Percentiles rank a stretch among this genome's conserved stretches.
Evolutionary conservation across 371 early-diverging fungal species (phyloP).

Genomic region (Dinochytrium kinnereticum): DNA sequence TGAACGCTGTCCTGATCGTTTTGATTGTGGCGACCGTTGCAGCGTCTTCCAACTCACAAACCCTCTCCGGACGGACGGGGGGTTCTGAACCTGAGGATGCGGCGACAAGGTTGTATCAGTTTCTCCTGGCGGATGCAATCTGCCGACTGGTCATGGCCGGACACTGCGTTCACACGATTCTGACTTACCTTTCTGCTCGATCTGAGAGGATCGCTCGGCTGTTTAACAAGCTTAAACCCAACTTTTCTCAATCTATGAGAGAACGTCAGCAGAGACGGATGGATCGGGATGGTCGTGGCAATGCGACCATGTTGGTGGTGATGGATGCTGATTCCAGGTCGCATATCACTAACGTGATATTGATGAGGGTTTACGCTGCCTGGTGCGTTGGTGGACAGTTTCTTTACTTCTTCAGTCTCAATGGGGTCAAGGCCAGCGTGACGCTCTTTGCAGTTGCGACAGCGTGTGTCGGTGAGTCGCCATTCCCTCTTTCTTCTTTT

Average conservation of each 20-base stretch:
- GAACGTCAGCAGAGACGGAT: no score
- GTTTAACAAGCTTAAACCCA: not conserved
- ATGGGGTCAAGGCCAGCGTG: not conserved
- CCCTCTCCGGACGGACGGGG: not conserved
- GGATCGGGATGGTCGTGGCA: not conserved
- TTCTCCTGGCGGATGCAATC: not conserved
- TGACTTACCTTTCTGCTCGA: not conserved
- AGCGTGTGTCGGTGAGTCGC: not conserved
- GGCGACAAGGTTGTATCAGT: not conserved
- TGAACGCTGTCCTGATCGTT: not conserved
- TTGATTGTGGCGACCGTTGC: not conserved
- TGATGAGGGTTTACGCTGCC: constrained; percentile 5
- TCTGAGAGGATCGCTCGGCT: not conserved
- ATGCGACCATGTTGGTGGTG: not conserved
- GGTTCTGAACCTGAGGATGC: not conserved
- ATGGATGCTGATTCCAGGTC: constrained; percentile 2
- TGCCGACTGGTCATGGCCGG: not conserved
- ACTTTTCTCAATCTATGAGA: no score
- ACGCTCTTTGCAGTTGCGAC: not conserved
- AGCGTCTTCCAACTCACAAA: not conserved
- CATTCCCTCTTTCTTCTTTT: not conserved
- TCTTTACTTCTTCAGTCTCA: constrained; percentile 4
- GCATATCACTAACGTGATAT: constrained; percentile 5
- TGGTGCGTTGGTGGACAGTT: constrained; percentile 1
- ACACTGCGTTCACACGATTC: not conserved